A percentile compares a stretch with the other conserved stretches of the same genome.
Evolutionary conservation across 768 basidiomycete genomes (phyloP).

Genomic region (Termitomyces sp.): DNA sequence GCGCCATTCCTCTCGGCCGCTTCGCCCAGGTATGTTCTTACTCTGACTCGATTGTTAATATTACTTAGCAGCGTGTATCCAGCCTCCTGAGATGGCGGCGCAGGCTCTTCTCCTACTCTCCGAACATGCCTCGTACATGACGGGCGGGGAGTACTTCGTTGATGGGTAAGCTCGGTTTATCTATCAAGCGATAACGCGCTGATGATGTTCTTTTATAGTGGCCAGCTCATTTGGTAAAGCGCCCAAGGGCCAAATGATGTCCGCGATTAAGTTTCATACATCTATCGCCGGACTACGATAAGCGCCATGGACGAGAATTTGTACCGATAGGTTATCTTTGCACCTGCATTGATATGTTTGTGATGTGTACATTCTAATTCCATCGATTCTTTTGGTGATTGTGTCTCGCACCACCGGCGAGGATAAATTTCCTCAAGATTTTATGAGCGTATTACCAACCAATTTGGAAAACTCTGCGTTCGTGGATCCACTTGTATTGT

Average conservation of each 20-base stretch:
- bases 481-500: no score
- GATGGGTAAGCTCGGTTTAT: conserved; percentile 37
- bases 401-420: no score
- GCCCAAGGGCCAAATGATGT: background rate
- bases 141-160: conserved; percentile 49
- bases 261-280: background rate
- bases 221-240: conserved; percentile 12
- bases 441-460: no score
- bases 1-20: conserved; percentile 44
- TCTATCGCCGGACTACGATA: background rate
- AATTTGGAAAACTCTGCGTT: no score
- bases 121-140: conserved; percentile 48
- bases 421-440: no score
- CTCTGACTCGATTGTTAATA: background rate
- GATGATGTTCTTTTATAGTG: background rate
- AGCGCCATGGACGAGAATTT: background rate
- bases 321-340: background rate
- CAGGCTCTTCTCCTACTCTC: conserved; percentile 52
- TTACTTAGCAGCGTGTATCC: background rate
- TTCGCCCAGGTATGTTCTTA: conserved; percentile 43
- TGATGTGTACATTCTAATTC: no score
- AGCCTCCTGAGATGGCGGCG: conserved; percentile 54
- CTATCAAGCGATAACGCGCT: background rate
- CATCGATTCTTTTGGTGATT: no score
- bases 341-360: background rate